Evolutionary conservation across 305 asterid species (phyloP).

Genomic region (Solanum chacoense): DNA sequence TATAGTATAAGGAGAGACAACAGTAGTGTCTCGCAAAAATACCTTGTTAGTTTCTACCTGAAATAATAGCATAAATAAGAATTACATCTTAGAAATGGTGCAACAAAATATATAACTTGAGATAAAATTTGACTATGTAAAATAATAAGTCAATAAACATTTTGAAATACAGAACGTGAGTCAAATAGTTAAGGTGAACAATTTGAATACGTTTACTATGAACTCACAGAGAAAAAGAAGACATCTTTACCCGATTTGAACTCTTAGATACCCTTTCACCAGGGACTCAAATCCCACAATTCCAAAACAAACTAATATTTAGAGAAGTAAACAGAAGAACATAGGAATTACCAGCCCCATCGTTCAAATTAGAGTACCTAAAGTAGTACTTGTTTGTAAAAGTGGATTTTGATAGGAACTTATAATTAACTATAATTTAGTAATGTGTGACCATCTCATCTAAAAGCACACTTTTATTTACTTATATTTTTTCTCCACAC

Average conservation of each 20-base stretch:
- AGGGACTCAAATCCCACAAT: neutral
- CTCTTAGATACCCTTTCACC: neutral
- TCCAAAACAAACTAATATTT: neutral
- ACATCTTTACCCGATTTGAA: neutral
- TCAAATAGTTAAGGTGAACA: neutral
- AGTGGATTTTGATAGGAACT: neutral
- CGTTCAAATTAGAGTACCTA: neutral
- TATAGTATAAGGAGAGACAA: constrained; percentile 81
- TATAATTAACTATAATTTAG: neutral
- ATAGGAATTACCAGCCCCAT: neutral
- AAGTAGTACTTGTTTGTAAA: neutral
- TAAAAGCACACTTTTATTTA: neutral
- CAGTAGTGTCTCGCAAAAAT: constrained; percentile 77
- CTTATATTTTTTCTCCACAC: neutral
- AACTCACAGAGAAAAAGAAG: neutral
- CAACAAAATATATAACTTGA: neutral
- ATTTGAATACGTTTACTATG: neutral
- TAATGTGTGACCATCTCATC: neutral
- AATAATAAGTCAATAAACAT: neutral
- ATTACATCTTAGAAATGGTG: neutral
- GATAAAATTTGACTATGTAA: neutral
- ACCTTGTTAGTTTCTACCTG: constrained; percentile 94
- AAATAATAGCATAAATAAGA: constrained; percentile 9
- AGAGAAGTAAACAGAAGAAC: neutral
- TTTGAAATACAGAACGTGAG: neutral